These are phyloP conservation scores for Leishmania tropica DNA, from an alignment of 208 protist species.

Conservation along the genomic window DNA sequence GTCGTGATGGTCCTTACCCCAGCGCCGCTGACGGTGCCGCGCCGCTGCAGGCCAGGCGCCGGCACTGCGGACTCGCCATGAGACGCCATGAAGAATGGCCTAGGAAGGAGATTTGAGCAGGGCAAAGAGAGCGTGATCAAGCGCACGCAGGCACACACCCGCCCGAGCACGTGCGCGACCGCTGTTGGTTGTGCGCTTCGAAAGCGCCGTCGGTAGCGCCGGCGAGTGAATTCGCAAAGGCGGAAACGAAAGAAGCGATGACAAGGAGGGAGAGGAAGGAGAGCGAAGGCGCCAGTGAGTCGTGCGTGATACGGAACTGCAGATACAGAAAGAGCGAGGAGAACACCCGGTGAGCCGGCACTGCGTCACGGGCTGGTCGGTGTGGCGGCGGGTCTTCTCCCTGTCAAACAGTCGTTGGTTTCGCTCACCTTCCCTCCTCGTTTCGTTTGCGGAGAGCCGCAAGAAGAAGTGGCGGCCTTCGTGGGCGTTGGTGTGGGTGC, in stretches of 20 bases:
- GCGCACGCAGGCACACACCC: neutral
- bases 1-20: conserved; percentile 3
- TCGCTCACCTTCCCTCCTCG: neutral
- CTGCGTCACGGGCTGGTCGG: neutral
- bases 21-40: neutral
- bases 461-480: neutral
- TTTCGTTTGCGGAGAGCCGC: neutral
- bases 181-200: too few relatives aligned
- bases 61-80: neutral
- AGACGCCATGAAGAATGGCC: conserved; percentile 6
- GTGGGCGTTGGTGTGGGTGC: neutral
- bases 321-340: neutral
- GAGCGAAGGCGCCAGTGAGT: neutral
- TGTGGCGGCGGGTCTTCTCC: neutral
- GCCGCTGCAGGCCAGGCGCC: neutral
- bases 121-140: neutral
- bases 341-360: neutral
- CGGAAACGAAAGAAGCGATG: neutral
- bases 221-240: neutral
- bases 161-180: neutral
- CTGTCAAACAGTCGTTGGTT: neutral
- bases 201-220: too few relatives aligned
- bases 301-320: neutral
- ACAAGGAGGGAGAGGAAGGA: neutral
- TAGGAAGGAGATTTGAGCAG: neutral